Conservation (phyloP, 1,284 basidiomycete genomes). For the Butyriboletus appendiculatus region DNA sequence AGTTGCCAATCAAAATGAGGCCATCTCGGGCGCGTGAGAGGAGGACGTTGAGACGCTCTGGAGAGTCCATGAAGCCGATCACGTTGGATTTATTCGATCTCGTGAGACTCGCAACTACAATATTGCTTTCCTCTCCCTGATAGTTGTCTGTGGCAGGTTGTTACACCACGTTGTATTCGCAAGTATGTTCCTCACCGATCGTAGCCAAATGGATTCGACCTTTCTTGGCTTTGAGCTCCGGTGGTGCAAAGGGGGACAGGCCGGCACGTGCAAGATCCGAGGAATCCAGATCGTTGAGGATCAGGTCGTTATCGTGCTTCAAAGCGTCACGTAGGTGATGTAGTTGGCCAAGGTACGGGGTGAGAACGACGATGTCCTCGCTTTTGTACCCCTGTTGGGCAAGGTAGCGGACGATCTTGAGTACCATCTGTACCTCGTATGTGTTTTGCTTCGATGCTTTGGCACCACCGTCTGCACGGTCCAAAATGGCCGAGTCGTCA, state of each 20-base stretch:
- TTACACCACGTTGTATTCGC: no score
- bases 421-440: constrained; percentile 57
- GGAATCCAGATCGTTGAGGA: constrained; percentile 62
- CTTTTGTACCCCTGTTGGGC: constrained; percentile 65
- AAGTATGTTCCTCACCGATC: constrained; percentile 44
- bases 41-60: constrained; percentile 65
- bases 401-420: constrained; percentile 65
- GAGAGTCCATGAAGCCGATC: constrained; percentile 68
- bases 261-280: constrained; percentile 21
- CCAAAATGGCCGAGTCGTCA: constrained; percentile 39
- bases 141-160: constrained; percentile 49
- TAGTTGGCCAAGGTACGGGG: constrained; percentile 67
- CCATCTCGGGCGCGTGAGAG: constrained; percentile 62
- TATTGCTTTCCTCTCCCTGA: constrained; percentile 68
- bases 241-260: neutral
- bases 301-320: constrained; percentile 50
- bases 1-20: constrained; percentile 64
- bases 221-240: neutral
- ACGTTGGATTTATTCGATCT: constrained; percentile 52
- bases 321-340: constrained; percentile 46
- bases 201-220: constrained; percentile 52
- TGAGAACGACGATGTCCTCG: constrained; percentile 57
- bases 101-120: constrained; percentile 61
- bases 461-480: constrained; percentile 43
- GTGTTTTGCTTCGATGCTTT: constrained; percentile 59